Base-by-base conservation (phyloP, 192 early-diverging fungal species). In the Backusella tarrabulga region DNA sequence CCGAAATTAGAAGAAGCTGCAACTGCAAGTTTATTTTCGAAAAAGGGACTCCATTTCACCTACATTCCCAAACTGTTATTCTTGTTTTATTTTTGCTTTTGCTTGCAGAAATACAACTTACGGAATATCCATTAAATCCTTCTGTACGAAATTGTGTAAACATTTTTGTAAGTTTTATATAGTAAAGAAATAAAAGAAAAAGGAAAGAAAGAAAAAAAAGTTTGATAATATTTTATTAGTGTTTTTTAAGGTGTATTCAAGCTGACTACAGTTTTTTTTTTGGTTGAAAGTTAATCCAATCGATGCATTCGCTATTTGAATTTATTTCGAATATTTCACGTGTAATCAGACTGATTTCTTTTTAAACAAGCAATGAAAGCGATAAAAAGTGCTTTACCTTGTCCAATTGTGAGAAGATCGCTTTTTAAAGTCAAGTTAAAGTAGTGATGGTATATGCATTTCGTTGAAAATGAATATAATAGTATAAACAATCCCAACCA, bases 1-100 rank as follows among this genome's bases (percentile, higher is more conserved):
- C 97, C 98, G 88, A 93, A 99, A 87, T 99, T 99, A 52, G 97
- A 94, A 41, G 95, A 91, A 34, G 93, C 87, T 0, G 95, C 97
- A 21, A 90, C 90, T 1, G 98, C 97, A 15, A 99, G 75, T 67
- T 94, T 90, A 76, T 91, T 87, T 79, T 96, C 95, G 75, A 95
- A 93, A 81, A 99, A 99, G 3, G 98, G 97, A 83, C 93, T 95
- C 87, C 93, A 99, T 85, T 98, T 89, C 12, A 94, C 76, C 93
- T 95, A 71, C 15, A n/a, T 36, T 44, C 41, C 26, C 26, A 26
- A n/a, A 35, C 8, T 75, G 72, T 77, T 66, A 56, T n/a, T 44
- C 42, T 34, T 7, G 40, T 63, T 41, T 71, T 9, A 67, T 40
- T 68, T 68, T 19, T 50, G 32, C 32, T 32, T 50, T 50, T 50